Evolutionary conservation across 1,284 basidiomycete species (phyloP).

Genomic region (Cerioporus squamosus): DNA sequence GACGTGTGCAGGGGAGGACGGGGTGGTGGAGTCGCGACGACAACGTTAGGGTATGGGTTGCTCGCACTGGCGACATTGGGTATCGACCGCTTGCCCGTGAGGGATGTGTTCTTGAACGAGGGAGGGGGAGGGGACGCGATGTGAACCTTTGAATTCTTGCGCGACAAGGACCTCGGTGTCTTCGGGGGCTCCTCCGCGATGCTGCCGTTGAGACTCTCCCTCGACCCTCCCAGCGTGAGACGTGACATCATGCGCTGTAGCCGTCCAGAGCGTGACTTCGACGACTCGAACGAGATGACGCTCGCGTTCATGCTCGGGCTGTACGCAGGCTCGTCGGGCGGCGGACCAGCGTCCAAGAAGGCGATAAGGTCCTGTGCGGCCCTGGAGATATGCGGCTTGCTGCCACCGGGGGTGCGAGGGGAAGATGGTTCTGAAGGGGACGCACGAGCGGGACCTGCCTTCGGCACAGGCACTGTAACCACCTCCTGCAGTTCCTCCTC

Average conservation of each 20-base stretch:
- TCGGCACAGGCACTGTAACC: neutral
- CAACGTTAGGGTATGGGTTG: constrained; percentile 29
- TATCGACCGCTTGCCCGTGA: constrained; percentile 28
- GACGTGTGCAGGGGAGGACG: constrained; percentile 16
- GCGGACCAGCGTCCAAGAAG: constrained; percentile 67
- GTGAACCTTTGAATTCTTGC: constrained; percentile 24
- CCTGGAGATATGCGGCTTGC: constrained; percentile 43
- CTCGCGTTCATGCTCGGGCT: constrained; percentile 36
- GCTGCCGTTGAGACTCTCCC: constrained; percentile 44
- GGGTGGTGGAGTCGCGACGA: constrained; percentile 36
- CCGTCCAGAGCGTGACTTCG: constrained; percentile 51
- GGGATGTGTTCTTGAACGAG: constrained; percentile 26
- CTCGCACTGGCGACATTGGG: constrained; percentile 29
- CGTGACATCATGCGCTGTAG: constrained; percentile 81
- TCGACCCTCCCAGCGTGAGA: constrained; percentile 58
- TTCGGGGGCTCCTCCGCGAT: constrained; percentile 32
- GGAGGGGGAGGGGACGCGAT: constrained; percentile 26
- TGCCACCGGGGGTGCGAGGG: constrained; percentile 22
- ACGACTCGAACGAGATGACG: constrained; percentile 40
- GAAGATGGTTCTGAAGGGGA: constrained; percentile 19
- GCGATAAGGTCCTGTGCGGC: constrained; percentile 67
- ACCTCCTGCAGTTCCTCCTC: constrained; percentile 40
- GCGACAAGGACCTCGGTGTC: constrained; percentile 21
- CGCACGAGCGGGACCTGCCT: neutral
- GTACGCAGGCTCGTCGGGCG: constrained; percentile 45